Conservation (phyloP, 768 basidiomycete species). For the Kwoniella newhampshirensis region DNA sequence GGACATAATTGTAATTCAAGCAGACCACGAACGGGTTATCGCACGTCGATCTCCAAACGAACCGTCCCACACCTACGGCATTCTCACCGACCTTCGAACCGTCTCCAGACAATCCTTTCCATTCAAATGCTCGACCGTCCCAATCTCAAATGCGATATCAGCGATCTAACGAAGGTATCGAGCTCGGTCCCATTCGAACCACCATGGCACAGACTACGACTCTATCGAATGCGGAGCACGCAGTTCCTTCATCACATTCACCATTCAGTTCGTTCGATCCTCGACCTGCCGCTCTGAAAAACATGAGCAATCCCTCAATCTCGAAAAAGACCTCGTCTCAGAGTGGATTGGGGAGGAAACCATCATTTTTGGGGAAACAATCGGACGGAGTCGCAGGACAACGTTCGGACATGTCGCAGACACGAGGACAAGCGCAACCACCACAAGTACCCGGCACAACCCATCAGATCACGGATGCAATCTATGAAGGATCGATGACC, state of each 20-base stretch:
- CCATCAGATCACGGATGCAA: constrained; percentile 19
- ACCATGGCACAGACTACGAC: constrained; percentile 2
- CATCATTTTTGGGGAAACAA: constrained; percentile 3
- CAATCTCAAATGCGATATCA: constrained; percentile 6
- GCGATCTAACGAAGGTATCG: constrained; percentile 5
- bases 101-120: constrained; percentile 39
- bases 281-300: background rate
- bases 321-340: constrained; percentile 2
- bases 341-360: too few relatives aligned
- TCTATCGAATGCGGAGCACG: background rate
- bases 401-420: constrained; percentile 3
- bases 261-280: background rate
- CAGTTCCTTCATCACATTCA: too few relatives aligned
- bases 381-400: constrained; percentile 8
- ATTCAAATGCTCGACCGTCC: constrained; percentile 5
- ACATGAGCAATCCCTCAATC: background rate
- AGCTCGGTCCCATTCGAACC: constrained; percentile 10
- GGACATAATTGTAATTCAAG: too few relatives aligned
- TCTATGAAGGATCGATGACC: constrained; percentile 14
- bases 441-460: constrained; percentile 11
- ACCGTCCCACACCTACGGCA: constrained; percentile 5
- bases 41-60: background rate
- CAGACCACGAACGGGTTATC: too few relatives aligned
- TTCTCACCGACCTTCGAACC: constrained; percentile 44
- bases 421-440: constrained; percentile 1